Evolutionary conservation across 352 stramenopile genomes (phyloP).

Genomic region (Pythium plurisporium): DNA sequence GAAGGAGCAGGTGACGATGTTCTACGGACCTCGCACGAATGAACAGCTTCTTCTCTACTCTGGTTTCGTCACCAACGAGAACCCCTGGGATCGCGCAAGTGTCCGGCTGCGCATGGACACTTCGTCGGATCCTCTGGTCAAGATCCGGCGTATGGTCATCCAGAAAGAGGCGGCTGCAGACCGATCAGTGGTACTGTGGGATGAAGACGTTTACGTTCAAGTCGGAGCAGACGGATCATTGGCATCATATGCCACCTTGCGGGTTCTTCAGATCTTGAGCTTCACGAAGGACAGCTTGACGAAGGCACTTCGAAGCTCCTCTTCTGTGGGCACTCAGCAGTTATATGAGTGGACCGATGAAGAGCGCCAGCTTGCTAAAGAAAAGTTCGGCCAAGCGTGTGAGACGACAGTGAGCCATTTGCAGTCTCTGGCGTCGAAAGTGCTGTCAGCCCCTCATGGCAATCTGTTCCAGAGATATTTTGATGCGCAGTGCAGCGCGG

Average conservation of each 20-base stretch:
- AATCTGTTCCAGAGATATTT: conserved; percentile 24
- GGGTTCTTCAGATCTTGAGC: conserved; percentile 28
- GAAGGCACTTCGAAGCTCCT: conserved; percentile 23
- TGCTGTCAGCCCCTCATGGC: background rate
- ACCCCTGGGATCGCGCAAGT: conserved; percentile 30
- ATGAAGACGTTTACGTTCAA: conserved; percentile 19
- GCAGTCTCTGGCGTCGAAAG: background rate
- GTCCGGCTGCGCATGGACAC: conserved; percentile 19
- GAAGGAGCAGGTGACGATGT: conserved; percentile 52
- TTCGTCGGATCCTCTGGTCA: conserved; percentile 26
- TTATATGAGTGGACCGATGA: conserved; percentile 14
- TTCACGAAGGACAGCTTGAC: conserved; percentile 35
- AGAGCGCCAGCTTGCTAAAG: conserved; percentile 4
- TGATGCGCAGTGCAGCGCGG: conserved; percentile 12
- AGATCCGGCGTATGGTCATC: conserved; percentile 42
- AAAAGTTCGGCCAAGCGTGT: background rate
- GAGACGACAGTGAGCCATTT: background rate
- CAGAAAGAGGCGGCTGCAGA: conserved; percentile 32
- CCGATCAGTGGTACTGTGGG: conserved; percentile 3
- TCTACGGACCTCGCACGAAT: conserved; percentile 57
- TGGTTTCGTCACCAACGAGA: conserved; percentile 42
- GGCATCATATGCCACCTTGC: conserved; percentile 22
- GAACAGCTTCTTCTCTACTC: conserved; percentile 51
- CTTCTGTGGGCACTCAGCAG: conserved; percentile 4
- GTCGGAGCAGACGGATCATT: conserved; percentile 27